Conservation (phyloP, 1,139 yeast genomes). For the Pichia cactophila region DNA sequence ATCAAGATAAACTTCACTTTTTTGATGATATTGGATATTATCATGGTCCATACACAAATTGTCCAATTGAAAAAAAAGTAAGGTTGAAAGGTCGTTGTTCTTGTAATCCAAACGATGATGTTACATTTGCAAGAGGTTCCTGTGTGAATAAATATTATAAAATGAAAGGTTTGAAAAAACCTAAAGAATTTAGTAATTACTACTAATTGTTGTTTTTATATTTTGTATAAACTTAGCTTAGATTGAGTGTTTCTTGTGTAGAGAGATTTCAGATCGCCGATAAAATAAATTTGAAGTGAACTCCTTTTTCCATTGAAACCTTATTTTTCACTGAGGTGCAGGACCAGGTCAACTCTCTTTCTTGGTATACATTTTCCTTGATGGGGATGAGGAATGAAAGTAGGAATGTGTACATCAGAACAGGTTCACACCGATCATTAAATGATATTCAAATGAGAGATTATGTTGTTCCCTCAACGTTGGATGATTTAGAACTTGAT, state of each 20-base stretch:
- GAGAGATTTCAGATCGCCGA: too few species aligned
- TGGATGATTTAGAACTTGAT: not conserved
- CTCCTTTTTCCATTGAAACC: too few species aligned
- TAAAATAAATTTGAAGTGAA: too few species aligned
- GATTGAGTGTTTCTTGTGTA: too few species aligned
- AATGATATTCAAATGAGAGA: not conserved
- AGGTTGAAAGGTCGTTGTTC: constrained; percentile 16
- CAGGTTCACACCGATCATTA: not conserved
- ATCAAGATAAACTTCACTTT: constrained; percentile 58
- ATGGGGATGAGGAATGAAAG: not conserved
- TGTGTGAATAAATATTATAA: constrained; percentile 12
- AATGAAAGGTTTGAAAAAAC: constrained; percentile 10
- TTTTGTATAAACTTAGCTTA: too few species aligned
- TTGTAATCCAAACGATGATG: constrained; percentile 17
- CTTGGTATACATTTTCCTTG: too few species aligned
- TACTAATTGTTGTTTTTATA: too few species aligned
- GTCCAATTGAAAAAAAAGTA: constrained; percentile 14
- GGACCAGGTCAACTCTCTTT: too few species aligned
- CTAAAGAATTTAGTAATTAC: constrained; percentile 4
- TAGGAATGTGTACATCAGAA: not conserved
- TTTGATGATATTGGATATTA: constrained; percentile 77
- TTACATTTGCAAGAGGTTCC: constrained; percentile 8
- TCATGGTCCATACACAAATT: constrained; percentile 48
- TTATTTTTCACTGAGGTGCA: too few species aligned
- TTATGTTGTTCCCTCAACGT: not conserved